phyloP scores from a whole-genome alignment of 495 filamentous ascomycete species.

The Hypomontagnella submonticulosa region DNA sequence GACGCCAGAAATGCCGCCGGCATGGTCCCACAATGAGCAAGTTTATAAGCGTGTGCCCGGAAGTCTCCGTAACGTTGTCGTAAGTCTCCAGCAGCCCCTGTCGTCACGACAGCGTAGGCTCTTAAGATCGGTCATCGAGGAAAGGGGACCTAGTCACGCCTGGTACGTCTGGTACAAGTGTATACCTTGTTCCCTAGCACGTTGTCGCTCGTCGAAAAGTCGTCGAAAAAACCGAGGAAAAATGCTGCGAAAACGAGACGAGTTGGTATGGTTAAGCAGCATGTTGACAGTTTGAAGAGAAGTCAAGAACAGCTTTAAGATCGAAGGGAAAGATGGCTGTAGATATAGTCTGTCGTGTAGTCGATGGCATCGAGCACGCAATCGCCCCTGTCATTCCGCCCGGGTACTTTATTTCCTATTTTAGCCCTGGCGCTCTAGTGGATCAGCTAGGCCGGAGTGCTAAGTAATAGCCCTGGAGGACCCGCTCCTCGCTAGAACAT shows the following conservation, averaged over 20 bases:
- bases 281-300: constrained; percentile 6
- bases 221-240: constrained; percentile 8
- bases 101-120: background rate
- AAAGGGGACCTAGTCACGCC: background rate
- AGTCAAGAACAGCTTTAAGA: constrained; percentile 9
- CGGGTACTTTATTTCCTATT: constrained; percentile 14
- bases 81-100: constrained; percentile 13
- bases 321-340: constrained; percentile 19
- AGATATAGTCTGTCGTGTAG: constrained; percentile 35
- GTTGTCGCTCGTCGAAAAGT: constrained; percentile 9
- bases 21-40: constrained; percentile 28
- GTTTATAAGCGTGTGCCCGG: constrained; percentile 20
- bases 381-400: constrained; percentile 32
- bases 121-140: background rate
- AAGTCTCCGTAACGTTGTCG: constrained; percentile 24
- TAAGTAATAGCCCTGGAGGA: no score
- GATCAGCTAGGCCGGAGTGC: background rate
- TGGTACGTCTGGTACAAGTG: background rate
- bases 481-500: constrained; percentile 20
- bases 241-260: constrained; percentile 22
- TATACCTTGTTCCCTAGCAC: background rate
- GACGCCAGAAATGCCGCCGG: constrained; percentile 1
- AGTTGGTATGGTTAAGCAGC: constrained; percentile 6
- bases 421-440: background rate
- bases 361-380: constrained; percentile 36